Evolutionary conservation across 495 filamentous ascomycete genomes (phyloP).

Genomic region (Trichoderma parareesei): DNA sequence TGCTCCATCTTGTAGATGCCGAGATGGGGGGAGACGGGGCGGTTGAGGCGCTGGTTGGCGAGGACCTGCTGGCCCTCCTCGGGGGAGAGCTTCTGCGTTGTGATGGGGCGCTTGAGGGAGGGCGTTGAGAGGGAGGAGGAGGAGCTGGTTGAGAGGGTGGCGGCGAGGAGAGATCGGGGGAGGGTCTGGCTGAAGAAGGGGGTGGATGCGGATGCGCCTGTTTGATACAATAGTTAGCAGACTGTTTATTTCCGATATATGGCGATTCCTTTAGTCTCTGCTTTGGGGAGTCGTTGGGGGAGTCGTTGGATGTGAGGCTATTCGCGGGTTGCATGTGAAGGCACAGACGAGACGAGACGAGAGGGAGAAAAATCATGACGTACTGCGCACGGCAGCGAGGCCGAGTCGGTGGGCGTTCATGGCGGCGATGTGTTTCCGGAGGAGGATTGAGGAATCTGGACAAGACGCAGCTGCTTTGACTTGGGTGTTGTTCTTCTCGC

Average conservation of each 20-base stretch:
- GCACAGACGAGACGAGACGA: background rate
- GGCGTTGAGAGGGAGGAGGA: background rate
- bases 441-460: conserved; percentile 12
- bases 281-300: conserved; percentile 38
- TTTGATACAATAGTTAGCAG: conserved; percentile 12
- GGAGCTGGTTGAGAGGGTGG: conserved; percentile 27
- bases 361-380: conserved; percentile 8
- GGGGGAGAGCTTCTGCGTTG: conserved; percentile 51
- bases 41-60: conserved; percentile 69
- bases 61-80: conserved; percentile 64
- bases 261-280: no score
- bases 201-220: conserved; percentile 39
- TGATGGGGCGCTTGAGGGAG: conserved; percentile 34
- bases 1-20: conserved; percentile 82
- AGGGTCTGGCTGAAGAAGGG: conserved; percentile 26
- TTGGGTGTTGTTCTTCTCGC: background rate
- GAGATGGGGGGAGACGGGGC: conserved; percentile 84
- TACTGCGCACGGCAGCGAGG: conserved; percentile 57
- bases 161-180: conserved; percentile 34
- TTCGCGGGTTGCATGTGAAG: background rate
- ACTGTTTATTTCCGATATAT: no score
- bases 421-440: conserved; percentile 19
- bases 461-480: background rate
- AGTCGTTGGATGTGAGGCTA: conserved; percentile 13
- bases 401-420: conserved; percentile 63